Conservation (phyloP, 2,329 filamentous ascomycete species). For the Myriosclerotinia scirpicola region DNA sequence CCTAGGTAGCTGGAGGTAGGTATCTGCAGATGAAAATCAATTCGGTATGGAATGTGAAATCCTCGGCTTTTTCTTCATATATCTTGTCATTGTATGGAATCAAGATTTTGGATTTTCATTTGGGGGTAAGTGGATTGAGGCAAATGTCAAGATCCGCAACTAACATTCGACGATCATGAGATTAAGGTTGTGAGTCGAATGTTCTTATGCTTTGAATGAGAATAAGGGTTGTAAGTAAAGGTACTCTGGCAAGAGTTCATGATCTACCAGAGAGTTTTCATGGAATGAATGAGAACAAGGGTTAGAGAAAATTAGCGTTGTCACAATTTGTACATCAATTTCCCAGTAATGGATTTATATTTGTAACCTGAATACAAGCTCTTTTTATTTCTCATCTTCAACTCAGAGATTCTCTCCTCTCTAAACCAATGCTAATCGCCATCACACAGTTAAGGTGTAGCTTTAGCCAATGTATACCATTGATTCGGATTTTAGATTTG, state of each 20-base stretch:
- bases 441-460: constrained; percentile 24
- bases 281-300: neutral
- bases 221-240: neutral
- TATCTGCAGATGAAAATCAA: neutral
- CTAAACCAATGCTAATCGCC: neutral
- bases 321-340: neutral
- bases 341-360: constrained; percentile 18
- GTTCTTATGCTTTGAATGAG: neutral
- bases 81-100: neutral
- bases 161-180: neutral
- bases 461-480: constrained; percentile 11
- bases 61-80: neutral
- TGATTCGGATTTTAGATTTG: constrained; percentile 67
- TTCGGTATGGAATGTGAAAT: neutral
- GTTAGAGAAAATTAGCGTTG: neutral
- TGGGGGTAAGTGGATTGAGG: neutral
- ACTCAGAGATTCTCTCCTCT: constrained; percentile 2
- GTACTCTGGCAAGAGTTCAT: neutral
- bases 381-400: neutral
- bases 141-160: neutral
- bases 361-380: constrained; percentile 12
- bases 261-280: too few species aligned
- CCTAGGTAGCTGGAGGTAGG: too few species aligned
- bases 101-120: too few species aligned
- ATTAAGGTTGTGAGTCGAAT: too few species aligned